Percentiles rank a stretch among this genome's conserved stretches.
phyloP scores from a whole-genome alignment of 257 asterid genomes.

The Nicotiana paniculata region DNA sequence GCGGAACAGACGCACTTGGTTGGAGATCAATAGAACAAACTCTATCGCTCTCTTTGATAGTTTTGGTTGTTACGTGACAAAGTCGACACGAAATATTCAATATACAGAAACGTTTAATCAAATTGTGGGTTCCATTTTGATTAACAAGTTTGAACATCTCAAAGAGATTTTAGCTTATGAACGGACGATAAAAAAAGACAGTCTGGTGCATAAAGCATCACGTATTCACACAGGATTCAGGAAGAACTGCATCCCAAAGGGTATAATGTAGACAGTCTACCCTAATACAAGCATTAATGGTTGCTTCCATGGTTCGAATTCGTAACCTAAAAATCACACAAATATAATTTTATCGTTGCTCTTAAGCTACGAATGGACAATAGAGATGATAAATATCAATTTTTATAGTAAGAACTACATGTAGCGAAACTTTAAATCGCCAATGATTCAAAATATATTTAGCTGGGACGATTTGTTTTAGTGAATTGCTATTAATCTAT shows the following conservation, averaged over 20 bases:
- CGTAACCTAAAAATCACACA: too few species aligned
- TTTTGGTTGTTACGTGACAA: neutral
- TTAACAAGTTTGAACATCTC: neutral
- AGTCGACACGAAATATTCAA: neutral
- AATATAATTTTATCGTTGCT: too few species aligned
- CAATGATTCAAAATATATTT: neutral
- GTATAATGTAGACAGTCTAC: too few species aligned
- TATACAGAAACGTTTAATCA: neutral
- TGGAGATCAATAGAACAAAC: neutral
- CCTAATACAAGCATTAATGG: accelerated
- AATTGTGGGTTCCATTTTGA: conserved; percentile 2
- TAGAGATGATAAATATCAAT: neutral
- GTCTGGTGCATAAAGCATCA: too few species aligned
- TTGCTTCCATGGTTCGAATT: accelerated
- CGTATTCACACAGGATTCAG: too few species aligned
- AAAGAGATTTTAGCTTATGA: neutral
- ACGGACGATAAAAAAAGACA: neutral
- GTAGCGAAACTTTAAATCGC: neutral
- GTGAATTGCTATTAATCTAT: too few species aligned
- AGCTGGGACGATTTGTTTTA: neutral
- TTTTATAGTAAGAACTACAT: neutral
- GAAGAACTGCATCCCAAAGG: too few species aligned
- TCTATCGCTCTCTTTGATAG: neutral
- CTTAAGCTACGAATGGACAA: neutral
- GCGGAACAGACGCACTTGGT: neutral